phyloP scores from a whole-genome alignment of 2,329 filamentous ascomycete species.

The Colletotrichum caudatum region DNA sequence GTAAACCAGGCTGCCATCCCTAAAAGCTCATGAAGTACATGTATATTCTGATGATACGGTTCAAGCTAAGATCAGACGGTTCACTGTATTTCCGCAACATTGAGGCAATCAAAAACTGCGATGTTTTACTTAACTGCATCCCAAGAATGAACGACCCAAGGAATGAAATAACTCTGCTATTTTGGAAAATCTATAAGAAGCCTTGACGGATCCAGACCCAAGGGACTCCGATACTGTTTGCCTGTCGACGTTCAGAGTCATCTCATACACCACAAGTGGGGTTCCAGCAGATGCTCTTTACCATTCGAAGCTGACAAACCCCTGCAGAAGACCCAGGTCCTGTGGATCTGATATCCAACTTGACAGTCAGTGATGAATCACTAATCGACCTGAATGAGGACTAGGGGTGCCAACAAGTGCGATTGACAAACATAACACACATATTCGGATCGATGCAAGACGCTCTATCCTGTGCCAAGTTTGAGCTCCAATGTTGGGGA shows the following conservation, averaged over 20 bases:
- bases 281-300: not conserved
- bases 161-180: no score
- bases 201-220: not conserved
- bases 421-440: not conserved
- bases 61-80: not conserved
- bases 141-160: not conserved
- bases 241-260: no score
- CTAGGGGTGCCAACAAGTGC: not conserved
- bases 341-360: not conserved
- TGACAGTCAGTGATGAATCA: not conserved
- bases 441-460: not conserved
- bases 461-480: not conserved
- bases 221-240: not conserved
- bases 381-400: not conserved
- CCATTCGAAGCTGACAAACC: not conserved
- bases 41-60: not conserved
- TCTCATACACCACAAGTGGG: not conserved
- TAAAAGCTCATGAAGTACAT: no score
- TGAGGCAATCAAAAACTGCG: not conserved
- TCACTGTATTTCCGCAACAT: not conserved
- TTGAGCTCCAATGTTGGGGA: not conserved
- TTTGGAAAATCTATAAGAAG: no score
- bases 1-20: no score
- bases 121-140: not conserved
- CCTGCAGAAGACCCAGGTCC: not conserved